Evolutionary conservation across 73 alveolate species (phyloP), one percentile per base, ranked within the genome.

Genomic region (Paramecium biaurelia): DNA sequence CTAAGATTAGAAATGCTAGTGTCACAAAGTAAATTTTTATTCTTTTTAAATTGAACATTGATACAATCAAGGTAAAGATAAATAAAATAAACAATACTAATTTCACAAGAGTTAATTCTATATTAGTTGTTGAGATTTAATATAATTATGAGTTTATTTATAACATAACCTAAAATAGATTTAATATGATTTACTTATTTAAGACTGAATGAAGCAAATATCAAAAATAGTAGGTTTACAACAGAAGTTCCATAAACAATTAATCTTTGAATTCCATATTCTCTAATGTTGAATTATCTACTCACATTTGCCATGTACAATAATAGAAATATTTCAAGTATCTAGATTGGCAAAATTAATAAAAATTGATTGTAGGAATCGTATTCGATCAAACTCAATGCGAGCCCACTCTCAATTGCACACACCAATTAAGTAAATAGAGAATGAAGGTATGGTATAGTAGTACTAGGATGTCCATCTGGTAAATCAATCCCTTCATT

Each of bases 251-350:
- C 84, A 63, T 63, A 63, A 1, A 63, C 47, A 26, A 63, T 9
- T 12, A 63, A 63, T 63, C 84, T 63, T 63, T 63, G 21, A 1
- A 63, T 32, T 6, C 84, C 84, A 30, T 63, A 63, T 63, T 63
- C 84, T 63, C 47, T 63, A 63, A 63, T 63, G 26, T 63, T 63
- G 84, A 63, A 63, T 63, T 63, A n/a, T 63, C 84, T 7, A 32
- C 84, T 63, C 43, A 63, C 84, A 26, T 63, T 63, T 30, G 84
- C 84, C 84, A 63, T 63, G 0, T 23, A 63, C 7, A 63, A 32
- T 63, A 63, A 63, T 30, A 63, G 23, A 63, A 63, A 63, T 63
- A 63, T 63, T 63, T 63, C 84, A 30, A 63, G 41, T 30, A 63
- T 63, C 45, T 63, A 32, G 49, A 63, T 30, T 63, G 84, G 84